Percentiles rank a stretch among this genome's conserved stretches.
These are phyloP conservation scores for Ogataea trehalophila DNA, from an alignment of 805 yeast species.

Conservation along the genomic window DNA sequence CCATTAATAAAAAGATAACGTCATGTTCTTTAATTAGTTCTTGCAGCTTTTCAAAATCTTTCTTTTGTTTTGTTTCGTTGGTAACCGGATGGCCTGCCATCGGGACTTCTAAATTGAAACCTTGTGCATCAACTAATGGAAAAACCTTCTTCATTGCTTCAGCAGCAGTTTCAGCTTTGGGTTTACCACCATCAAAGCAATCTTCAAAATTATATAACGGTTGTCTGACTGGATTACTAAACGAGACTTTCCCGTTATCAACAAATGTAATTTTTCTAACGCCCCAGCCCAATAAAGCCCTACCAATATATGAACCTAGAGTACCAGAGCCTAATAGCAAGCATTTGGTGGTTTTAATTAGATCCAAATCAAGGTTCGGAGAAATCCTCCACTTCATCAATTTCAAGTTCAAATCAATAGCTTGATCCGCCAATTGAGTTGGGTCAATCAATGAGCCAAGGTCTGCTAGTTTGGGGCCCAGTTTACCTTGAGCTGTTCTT, in stretches of 20 bases:
- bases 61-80: slow-evolving; percentile 44
- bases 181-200: slow-evolving; percentile 65
- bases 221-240: slow-evolving; percentile 93
- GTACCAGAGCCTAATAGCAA: slow-evolving; percentile 95
- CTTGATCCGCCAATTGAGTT: slow-evolving; percentile 75
- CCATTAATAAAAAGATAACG: slow-evolving; percentile 77
- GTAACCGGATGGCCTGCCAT: slow-evolving; percentile 92
- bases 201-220: slow-evolving; percentile 82
- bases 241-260: slow-evolving; percentile 84
- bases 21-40: slow-evolving; percentile 64
- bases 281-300: slow-evolving; percentile 94
- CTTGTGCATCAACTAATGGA: slow-evolving; percentile 68
- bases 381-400: slow-evolving; percentile 96
- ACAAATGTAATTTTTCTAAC: slow-evolving; percentile 80
- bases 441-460: slow-evolving; percentile 81
- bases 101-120: slow-evolving; percentile 72
- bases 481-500: slow-evolving; percentile 62
- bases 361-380: slow-evolving; percentile 71
- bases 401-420: slow-evolving; percentile 84
- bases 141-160: slow-evolving; percentile 63
- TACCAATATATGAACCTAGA: slow-evolving; percentile 83
- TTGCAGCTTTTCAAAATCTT: slow-evolving; percentile 49
- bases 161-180: slow-evolving; percentile 81
- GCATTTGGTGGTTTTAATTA: slow-evolving; percentile 55
- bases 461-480: slow-evolving; percentile 82